Percentiles rank a stretch among this genome's conserved stretches.
Conservation (phyloP, 768 basidiomycete species). For the Tylopilus subfusipes region DNA sequence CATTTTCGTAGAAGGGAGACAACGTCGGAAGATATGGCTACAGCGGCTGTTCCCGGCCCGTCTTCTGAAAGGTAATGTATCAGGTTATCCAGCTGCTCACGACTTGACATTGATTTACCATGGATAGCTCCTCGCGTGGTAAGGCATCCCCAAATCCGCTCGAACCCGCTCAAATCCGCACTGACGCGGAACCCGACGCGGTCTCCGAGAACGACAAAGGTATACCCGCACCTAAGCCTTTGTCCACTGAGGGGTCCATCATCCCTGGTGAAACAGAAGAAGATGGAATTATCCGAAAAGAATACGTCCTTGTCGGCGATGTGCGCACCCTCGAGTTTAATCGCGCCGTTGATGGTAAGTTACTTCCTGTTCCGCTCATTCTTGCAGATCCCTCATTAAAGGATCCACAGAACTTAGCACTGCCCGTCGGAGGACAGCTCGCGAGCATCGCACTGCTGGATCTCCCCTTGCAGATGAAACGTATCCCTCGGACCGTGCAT, state of each 20-base stretch:
- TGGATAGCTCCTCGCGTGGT: constrained; percentile 16
- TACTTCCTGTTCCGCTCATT: neutral
- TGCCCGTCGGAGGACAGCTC: constrained; percentile 55
- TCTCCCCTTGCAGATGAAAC: constrained; percentile 49
- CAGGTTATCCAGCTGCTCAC: neutral
- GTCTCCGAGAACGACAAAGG: constrained; percentile 12
- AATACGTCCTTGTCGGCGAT: constrained; percentile 95
- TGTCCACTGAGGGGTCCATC: constrained; percentile 57
- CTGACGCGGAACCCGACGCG: constrained; percentile 9
- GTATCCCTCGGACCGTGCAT: constrained; percentile 35
- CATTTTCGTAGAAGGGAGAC: constrained; percentile 51
- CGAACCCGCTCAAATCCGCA: constrained; percentile 14
- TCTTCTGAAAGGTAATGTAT: constrained; percentile 23
- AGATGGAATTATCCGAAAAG: constrained; percentile 72
- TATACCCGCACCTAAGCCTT: constrained; percentile 17
- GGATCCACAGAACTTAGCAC: constrained; percentile 55
- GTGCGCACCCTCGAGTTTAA: constrained; percentile 88
- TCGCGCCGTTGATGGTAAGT: constrained; percentile 82
- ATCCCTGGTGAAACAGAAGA: constrained; percentile 86
- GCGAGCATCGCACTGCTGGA: constrained; percentile 51
- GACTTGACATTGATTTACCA: neutral
- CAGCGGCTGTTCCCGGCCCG: neutral
- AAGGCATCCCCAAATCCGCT: constrained; percentile 14
- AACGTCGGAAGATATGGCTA: constrained; percentile 10
- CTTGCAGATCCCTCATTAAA: constrained; percentile 10